Evolutionary conservation across 2,329 filamentous ascomycete species (phyloP), one percentile per base, ranked within the genome.

Genomic region (Xylariaceae sp.): DNA sequence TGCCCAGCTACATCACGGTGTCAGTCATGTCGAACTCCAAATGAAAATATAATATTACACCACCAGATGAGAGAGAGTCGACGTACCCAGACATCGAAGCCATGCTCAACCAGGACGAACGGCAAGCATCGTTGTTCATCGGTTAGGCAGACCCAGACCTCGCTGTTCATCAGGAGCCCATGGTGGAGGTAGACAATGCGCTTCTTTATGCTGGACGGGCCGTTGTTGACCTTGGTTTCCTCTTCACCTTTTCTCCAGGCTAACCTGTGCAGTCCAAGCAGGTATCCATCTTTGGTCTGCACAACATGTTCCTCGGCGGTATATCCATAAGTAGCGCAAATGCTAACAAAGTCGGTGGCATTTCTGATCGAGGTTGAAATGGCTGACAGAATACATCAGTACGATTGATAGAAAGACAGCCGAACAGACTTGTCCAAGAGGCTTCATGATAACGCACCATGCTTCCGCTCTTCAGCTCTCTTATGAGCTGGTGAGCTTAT

Each of bases 151-250:
- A 97, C 90, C 94, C 94, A 99, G 39, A 99, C 93, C 74, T 99
- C 94, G 68, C 92, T 96, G 75, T 97, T 97, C 94, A 99, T 99
- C 71, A 99, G 83, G 59, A 99, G 81, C 7, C 93, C 94, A 74
- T 99, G 94, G 71, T 99, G 94, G 64, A 99, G 78, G 73, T 97
- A 99, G 5, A 94, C 87, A 53, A 97, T 90, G 67, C 87, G 89
- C 77, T 97, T 97, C 74, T 82, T 82, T 34, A 89, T 67, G 68
- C 87, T 87, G 42, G 81, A 80, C 0, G 81, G 80, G 0, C 88
- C 88, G 54, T 80, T 78, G 71, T 97, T 97, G 68, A 96, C 88
- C 64, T 84, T 84, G 56, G 81, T 77, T n/a, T 85, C 84, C 71
- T 94, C 89, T 72, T 96, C 91, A 9, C 90, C 91, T 67, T 86